Evolutionary conservation across 2,329 filamentous ascomycete genomes (phyloP).

Genomic region (Polychaeton citri): DNA sequence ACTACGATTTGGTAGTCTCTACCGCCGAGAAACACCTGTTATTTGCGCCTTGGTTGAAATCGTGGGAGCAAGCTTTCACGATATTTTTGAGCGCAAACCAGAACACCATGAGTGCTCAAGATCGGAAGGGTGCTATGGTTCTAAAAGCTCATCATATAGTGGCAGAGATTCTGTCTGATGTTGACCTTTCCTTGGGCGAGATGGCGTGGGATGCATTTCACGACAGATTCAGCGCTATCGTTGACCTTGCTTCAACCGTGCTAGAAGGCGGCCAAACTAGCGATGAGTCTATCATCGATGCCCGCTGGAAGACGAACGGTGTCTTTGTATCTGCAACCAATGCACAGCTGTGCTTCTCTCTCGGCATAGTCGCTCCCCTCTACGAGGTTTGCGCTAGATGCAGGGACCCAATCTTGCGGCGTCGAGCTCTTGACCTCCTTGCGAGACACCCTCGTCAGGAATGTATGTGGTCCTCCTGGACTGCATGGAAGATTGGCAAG

Average conservation of each 20-base stretch:
- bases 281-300: slow-evolving; percentile 6
- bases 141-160: slow-evolving; percentile 14
- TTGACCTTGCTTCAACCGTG: slow-evolving; percentile 11
- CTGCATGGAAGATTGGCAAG: slow-evolving; percentile 14
- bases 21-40: slow-evolving; percentile 10
- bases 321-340: slow-evolving; percentile 7
- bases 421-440: slow-evolving; percentile 11
- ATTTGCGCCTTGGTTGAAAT: slow-evolving; percentile 9
- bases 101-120: slow-evolving; percentile 3
- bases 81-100: slow-evolving; percentile 5
- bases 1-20: slow-evolving; percentile 10
- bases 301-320: slow-evolving; percentile 7
- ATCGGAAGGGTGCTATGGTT: slow-evolving; percentile 11
- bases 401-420: slow-evolving; percentile 9
- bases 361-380: slow-evolving; percentile 12
- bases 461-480: slow-evolving; percentile 12
- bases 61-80: slow-evolving; percentile 12
- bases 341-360: slow-evolving; percentile 8
- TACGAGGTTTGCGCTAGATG: slow-evolving; percentile 13
- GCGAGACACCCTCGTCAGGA: slow-evolving; percentile 12
- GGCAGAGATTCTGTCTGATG: slow-evolving; percentile 9
- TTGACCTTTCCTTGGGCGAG: slow-evolving; percentile 11
- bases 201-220: slow-evolving; percentile 12
- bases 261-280: slow-evolving; percentile 4
- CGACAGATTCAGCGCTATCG: slow-evolving; percentile 9